Evolutionary conservation across 2,329 filamentous ascomycete species (phyloP).

Genomic region (Bipolaris oryzae): DNA sequence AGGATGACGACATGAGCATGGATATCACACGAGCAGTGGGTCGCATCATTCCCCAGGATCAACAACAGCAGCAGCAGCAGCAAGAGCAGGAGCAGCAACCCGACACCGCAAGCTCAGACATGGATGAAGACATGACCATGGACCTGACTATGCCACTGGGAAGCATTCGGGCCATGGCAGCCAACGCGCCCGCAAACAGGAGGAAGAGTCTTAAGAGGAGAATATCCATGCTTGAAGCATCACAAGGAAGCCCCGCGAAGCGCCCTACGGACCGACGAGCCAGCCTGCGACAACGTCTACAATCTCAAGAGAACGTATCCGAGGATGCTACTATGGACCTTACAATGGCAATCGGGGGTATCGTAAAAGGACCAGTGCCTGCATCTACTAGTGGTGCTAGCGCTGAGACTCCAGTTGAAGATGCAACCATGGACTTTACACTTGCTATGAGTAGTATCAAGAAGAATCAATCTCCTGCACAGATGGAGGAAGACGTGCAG

Average conservation of each 20-base stretch:
- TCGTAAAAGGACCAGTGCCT: slow-evolving; percentile 30
- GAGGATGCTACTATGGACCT: slow-evolving; percentile 52
- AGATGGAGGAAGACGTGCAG: slow-evolving; percentile 4
- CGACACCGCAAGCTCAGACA: slow-evolving; percentile 44
- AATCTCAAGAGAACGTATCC: slow-evolving; percentile 44
- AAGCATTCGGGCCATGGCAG: slow-evolving; percentile 50
- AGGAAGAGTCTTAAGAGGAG: slow-evolving; percentile 53
- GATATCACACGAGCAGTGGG: slow-evolving; percentile 87
- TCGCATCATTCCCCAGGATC: slow-evolving; percentile 66
- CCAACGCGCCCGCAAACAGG: slow-evolving; percentile 34
- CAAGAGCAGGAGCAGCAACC: slow-evolving; percentile 22
- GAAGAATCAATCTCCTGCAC: slow-evolving; percentile 11
- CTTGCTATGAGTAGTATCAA: slow-evolving; percentile 48
- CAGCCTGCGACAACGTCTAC: slow-evolving; percentile 48
- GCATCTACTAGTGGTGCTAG: slow-evolving; percentile 31
- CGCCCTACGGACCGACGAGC: slow-evolving; percentile 42
- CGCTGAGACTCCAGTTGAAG: slow-evolving; percentile 35
- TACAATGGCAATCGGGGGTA: slow-evolving; percentile 47
- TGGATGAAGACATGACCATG: slow-evolving; percentile 59
- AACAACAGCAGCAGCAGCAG: slow-evolving; percentile 39
- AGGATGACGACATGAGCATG: slow-evolving; percentile 80
- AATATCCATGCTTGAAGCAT: slow-evolving; percentile 48
- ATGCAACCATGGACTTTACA: slow-evolving; percentile 51
- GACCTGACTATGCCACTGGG: slow-evolving; percentile 63
- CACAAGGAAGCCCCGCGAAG: slow-evolving; percentile 48